Evolutionary conservation across 176 grass and related monocot species (phyloP), one percentile per base, ranked within the genome.

Genomic region (Eragrostis nindensis): DNA sequence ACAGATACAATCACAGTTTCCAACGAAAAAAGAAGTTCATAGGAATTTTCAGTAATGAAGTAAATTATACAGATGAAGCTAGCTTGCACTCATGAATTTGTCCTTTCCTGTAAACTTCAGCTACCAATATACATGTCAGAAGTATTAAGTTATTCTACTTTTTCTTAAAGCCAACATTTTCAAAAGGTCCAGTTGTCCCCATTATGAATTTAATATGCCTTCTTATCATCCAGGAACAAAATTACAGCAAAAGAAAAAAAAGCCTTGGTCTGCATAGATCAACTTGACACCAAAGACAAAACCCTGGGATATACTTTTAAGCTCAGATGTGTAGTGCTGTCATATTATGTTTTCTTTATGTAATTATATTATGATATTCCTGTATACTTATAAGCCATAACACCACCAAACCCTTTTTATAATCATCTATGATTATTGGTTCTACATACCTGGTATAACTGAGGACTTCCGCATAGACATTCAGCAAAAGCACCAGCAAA

Each of bases 401-500:
- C 61, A 55, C 17, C 66, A 42, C 50, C 36, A n/a, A 52, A 24
- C 42, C 55, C 19, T 75, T 30, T 62, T 24, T 49, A 5, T 66
- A 59, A 26, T 25, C 11, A 80, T 70, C 63, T 68, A 75, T 48
- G 56, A 8, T 59, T 68, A 63, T 17, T 43, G 11, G 29, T 52
- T 59, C 73, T 74, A 77, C 62, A 77, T 86, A 98, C 96, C 90
- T 98, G 90, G 78, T 98, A 98, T 59, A 98, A 80, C 47, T 95
- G 89, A 77, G 96, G 92, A 82, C 96, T 98, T 83, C 96, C 92
- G 41, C 96, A 98, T 68, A 98, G 78, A 56, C 96, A 98, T 73
- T 98, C 87, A 2, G 92, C 96, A 86, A 98, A 95, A 84, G 84
- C 90, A 89, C 92, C 92, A 89, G 96, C 65, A 93, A 93, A 95